Evolutionary conservation across 805 yeast genomes (phyloP), one percentile per base, ranked within the genome.

Genomic region (Myxozyma melibiosi): DNA sequence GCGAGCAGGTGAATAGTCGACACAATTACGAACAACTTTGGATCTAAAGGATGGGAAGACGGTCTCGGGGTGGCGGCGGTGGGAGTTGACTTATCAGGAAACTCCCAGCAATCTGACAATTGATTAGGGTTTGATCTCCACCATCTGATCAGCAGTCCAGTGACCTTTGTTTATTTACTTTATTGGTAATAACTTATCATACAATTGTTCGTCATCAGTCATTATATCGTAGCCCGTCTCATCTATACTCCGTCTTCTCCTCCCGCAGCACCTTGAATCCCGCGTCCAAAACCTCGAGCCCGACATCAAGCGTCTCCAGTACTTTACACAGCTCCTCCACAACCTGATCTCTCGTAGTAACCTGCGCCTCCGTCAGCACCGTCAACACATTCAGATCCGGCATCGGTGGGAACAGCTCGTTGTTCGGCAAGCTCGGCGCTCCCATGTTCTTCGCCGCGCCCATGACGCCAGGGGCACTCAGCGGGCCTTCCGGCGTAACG

Each of bases 241-340:
- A 48, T 30, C 52, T 39, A 27, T 38, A 49, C 40, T 49, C 53
- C 31, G 55, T 28, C 30, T 55, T 59, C 34, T 58, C 64, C 31
- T 57, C 64, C 25, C 51, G 27, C 30, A 60, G 14, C 8, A 39
- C 55, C 41, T 53, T 57, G 33, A 57, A 53, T 20, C 64, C 64
- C 2, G 53, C 55, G 25, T 60, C 64, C n/a, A 60, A 42, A 13
- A 58, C 64, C 14, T 60, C 61, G 25, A 60, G 42, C 9, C 64
- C 64, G 7, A 20, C 35, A 37, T 35, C 53, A 22, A 60, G 37
- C 14, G 53, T 20, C 28, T 33, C 58, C 31, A 60, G 47, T 30
- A 57, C 54, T 25, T 44, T 47, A 13, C 44, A 30, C n/a, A 60
- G 37, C 41, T 58, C 61, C 1, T 60, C 63, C 8, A 51, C 43